Base-by-base conservation (phyloP, 2,329 filamentous ascomycete genomes). In the Cytospora piceicola region DNA sequence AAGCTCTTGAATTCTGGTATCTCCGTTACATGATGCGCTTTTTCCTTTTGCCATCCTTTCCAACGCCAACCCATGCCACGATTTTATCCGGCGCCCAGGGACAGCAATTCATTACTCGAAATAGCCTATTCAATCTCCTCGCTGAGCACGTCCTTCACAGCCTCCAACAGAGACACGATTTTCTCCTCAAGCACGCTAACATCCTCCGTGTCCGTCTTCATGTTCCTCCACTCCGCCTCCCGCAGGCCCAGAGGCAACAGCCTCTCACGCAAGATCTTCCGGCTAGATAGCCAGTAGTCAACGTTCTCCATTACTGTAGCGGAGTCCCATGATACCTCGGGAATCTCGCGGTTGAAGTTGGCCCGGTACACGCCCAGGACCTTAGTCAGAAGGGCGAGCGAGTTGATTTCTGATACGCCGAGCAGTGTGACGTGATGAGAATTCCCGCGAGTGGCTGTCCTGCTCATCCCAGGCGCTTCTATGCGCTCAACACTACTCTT, bases 361-460 rank as follows among this genome's bases (percentile, higher is more conserved):
- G 74, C 84, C 22, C 86, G 84, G 72, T 92, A 86, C 9, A 85
- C 85, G 7, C 85, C 84, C 4, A 98, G 80, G 8, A 97, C 90
- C 55, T 86, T 84, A 0, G 87, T 88, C 66, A 97, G 84, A 17
- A 97, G 84, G 3, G 91, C 87, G 15, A 97, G 83, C 1, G 89
- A 91, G 74, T 96, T 91, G 4, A 90, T 85, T 77, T 97, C 94
- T 0, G 88, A 89, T 4, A 91, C 89, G 56, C 90, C 85, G 34
- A 89, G 81, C 6, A 96, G 82, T 1, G 91, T 92, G 56, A 97
- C 83, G 66, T 87, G 88, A n/a, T 86, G 84, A 14, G 81, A 77
- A n/a, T 81, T 77, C 30, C 84, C 77, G 55, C 77, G 74, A 24
- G 82, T 75, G 24, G 78, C 76, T 17, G 85, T 86, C 36, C 85